Percentiles rank a stretch among this genome's conserved stretches.
These are phyloP conservation scores for Malus sieversii DNA, from an alignment of 306 rosid species.

Conservation along the genomic window DNA sequence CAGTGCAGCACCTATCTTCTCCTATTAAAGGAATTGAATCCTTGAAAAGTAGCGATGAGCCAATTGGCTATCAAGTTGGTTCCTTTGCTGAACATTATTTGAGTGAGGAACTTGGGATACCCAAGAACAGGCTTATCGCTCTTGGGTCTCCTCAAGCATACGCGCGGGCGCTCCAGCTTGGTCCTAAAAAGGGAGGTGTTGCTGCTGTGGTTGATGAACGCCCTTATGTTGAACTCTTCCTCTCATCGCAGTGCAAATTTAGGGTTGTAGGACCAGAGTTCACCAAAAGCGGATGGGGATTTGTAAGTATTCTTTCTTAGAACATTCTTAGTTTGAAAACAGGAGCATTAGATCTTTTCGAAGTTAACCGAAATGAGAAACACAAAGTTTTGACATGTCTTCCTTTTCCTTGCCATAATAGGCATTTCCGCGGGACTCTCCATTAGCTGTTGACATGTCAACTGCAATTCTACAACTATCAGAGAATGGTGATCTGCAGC, in stretches of 20 bases:
- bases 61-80: slow-evolving; percentile 86
- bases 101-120: slow-evolving; percentile 63
- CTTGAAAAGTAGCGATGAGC: slow-evolving; percentile 52
- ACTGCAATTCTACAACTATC: slow-evolving; percentile 90
- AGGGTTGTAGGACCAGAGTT: slow-evolving; percentile 88
- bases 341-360: not conserved
- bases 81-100: slow-evolving; percentile 74
- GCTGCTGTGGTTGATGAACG: slow-evolving; percentile 88
- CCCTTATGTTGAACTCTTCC: slow-evolving; percentile 64
- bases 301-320: slow-evolving; percentile 52
- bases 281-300: slow-evolving; percentile 98
- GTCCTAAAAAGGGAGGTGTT: slow-evolving; percentile 83
- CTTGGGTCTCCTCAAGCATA: slow-evolving; percentile 81
- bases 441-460: slow-evolving; percentile 78
- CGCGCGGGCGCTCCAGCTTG: slow-evolving; percentile 65
- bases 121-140: slow-evolving; percentile 63
- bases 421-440: slow-evolving; percentile 96
- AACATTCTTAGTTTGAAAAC: not conserved
- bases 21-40: slow-evolving; percentile 70
- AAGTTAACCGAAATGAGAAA: not conserved
- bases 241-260: slow-evolving; percentile 75
- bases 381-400: not conserved
- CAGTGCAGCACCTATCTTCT: slow-evolving; percentile 81
- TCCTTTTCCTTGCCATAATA: slow-evolving; percentile 5
- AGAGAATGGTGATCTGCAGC: slow-evolving; percentile 88